Conservation (phyloP, 257 asterid genomes). For the Jaltomata sinuosa region DNA sequence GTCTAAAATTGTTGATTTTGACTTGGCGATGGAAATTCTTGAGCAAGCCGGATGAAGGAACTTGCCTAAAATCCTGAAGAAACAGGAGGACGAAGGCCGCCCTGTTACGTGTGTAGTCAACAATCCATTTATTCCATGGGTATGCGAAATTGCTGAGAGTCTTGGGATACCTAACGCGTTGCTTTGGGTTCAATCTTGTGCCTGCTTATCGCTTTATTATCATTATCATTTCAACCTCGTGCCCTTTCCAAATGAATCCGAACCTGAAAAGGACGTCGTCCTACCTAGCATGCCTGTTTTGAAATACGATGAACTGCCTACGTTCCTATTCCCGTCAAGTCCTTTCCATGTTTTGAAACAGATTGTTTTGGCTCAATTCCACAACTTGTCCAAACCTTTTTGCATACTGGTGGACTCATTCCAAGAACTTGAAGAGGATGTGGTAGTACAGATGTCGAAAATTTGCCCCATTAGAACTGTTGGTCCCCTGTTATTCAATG, state of each 20-base stretch:
- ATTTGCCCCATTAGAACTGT: neutral
- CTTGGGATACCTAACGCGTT: neutral
- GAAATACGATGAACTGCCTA: slow-evolving; percentile 7
- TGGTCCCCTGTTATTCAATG: neutral
- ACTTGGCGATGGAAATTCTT: neutral
- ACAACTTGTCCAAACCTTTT: slow-evolving; percentile 1
- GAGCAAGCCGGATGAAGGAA: neutral
- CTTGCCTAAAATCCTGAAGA: neutral
- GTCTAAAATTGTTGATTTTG: neutral
- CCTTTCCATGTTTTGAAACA: neutral
- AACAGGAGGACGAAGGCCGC: neutral
- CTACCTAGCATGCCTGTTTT: neutral
- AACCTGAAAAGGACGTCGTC: neutral
- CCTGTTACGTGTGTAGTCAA: neutral
- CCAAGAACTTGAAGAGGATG: neutral
- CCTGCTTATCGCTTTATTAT: neutral
- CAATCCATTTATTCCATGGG: slow-evolving; percentile 6
- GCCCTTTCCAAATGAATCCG: neutral
- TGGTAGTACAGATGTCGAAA: neutral
- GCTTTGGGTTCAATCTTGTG: slow-evolving; percentile 1
- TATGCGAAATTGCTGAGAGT: neutral
- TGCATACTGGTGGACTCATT: slow-evolving; percentile 5
- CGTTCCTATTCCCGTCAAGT: neutral
- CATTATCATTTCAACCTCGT: neutral
- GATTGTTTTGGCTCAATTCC: neutral